Base-by-base conservation (phyloP, 2,329 filamentous ascomycete species). In the Hypoxylon rubiginosum region DNA sequence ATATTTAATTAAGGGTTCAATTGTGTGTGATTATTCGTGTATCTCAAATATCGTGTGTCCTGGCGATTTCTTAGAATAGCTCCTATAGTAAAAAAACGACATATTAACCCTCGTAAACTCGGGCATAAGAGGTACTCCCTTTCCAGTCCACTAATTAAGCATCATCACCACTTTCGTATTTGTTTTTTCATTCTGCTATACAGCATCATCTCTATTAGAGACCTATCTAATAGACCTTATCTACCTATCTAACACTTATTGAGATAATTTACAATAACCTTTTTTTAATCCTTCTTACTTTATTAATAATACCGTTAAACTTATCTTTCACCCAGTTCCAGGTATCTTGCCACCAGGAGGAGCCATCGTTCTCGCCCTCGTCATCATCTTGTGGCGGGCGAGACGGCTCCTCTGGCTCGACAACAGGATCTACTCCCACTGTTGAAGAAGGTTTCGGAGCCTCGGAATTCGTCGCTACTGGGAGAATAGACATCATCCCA, bases 291-390 rank as follows among this genome's bases (percentile, higher is more conserved):
- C 67, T 53, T 4, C 51, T 68, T n/a, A 74, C 53, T 13, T 63
- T 57, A 24, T 73, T 71, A 8, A 75, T 19, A 0, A 76, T 17
- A 32, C 68, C 69, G 32, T 72, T 54, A 1, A 73, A 58, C 46
- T 75, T 70, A 43, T 72, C 64, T 46, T 73, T 74, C 9, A 72
- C 71, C 74, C 74, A 76, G 41, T 72, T 69, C 52, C 69, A 62
- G 0, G 64, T 64, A 9, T 69, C 45, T 21, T 70, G 60, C 73
- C 73, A 76, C 71, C 69, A 74, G 10, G 70, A 66, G 10, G 66
- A 59, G 30, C 34, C 32, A 17, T 86, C 68, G 73, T 71, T n/a
- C 75, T 87, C 21, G 79, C 80, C 36, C 78, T 86, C 46, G 80
- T 80, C 50, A 76, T 85, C 72, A 19, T 56, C 51, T 46, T 55